Base-by-base conservation (phyloP, 1,284 basidiomycete genomes). In the Schizopora paradoxa region DNA sequence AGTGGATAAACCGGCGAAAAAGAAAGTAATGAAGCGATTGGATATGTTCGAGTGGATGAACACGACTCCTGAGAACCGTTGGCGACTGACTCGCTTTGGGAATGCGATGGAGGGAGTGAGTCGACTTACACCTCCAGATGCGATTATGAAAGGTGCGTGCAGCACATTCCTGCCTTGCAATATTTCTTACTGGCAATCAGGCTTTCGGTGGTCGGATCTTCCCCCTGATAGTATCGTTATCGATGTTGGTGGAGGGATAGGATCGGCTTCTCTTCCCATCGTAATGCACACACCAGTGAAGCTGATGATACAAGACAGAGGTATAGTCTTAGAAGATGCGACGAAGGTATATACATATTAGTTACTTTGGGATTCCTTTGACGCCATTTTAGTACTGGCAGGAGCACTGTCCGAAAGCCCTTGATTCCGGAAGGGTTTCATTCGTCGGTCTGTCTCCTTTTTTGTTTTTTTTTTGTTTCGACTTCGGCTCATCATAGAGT, bases 81-180 rank as follows among this genome's bases (percentile, higher is more conserved):
- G 53, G 37, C 54, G 60, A n/a, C 58, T 56, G 1, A 51, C 51
- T 1, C 48, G 66, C 19, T 68, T 70, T 47, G 62, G 57, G 4
- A 54, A 58, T 26, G 66, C 54, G 2, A 69, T 69, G 67, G 49
- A 55, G 8, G 65, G 62, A 5, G 52, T 62, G 13, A 52, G 47
- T 18, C 56, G 49, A 4, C n/a, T 51, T n/a, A 33, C 33, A 11
- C 23, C 25, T 4, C 41, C 27, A 18, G 41, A 28, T 21, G 49
- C 22, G 2, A 47, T 51, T n/a, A 18, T 43, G 10, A 34, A 16
- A 33, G 47, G 42, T 44, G 26, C 19, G 39, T 19, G 2, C n/a
- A n/a, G n/a, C n/a, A n/a, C n/a, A n/a, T n/a, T n/a, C n/a, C n/a
- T n/a, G n/a, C n/a, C n/a, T n/a, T n/a, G n/a, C n/a, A n/a, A n/a